Base-by-base conservation (phyloP, 2,329 filamentous ascomycete species). In the Talaromyces sp. region DNA sequence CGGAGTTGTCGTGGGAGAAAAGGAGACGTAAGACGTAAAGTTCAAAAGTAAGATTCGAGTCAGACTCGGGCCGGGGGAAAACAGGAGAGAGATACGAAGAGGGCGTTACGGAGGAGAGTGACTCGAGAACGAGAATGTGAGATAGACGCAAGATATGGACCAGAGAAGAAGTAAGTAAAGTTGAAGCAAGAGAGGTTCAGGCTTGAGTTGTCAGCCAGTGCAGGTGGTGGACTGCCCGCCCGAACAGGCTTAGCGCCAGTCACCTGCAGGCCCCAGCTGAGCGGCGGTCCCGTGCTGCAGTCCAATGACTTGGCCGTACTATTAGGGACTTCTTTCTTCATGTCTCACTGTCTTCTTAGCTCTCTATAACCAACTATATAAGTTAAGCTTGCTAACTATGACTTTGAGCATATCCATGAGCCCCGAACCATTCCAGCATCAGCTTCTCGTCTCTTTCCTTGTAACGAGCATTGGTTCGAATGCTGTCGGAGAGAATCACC, bases 391-490 rank as follows among this genome's bases (percentile, higher is more conserved):
- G n/a, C n/a, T n/a, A n/a, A 3, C 7, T 28, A 28, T 28, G 7
- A n/a, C 10, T 2, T 77, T 66, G 80, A 17, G 72, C 73, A 73
- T 89, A 89, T 1, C 79, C 80, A 70, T 87, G 80, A 22, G 78
- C 77, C 62, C 74, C 77, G 65, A 97, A 76, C 92, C 93, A 97
- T 75, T 91, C 89, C 74, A 87, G 81, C 56, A 96, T 81, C 45
- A 82, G 78, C 54, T 79, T 80, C 58, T 84, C 80, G 72, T 97
- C 94, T 57, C 94, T 83, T 73, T 85, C 79, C 70, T 86, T 86
- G 78, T 97, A 99, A 40, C 84, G 84, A 4, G 91, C 91, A 67
- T 92, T 87, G 10, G 89, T 90, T 41, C 86, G 84, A 63, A 97
- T 89, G 62, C 87, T 91, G 71, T 97, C 94, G 71, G 87, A 86